Evolutionary conservation across 345 rosid species (phyloP), one percentile per base, ranked within the genome.

Genomic region (Leavenworthia alabamica): DNA sequence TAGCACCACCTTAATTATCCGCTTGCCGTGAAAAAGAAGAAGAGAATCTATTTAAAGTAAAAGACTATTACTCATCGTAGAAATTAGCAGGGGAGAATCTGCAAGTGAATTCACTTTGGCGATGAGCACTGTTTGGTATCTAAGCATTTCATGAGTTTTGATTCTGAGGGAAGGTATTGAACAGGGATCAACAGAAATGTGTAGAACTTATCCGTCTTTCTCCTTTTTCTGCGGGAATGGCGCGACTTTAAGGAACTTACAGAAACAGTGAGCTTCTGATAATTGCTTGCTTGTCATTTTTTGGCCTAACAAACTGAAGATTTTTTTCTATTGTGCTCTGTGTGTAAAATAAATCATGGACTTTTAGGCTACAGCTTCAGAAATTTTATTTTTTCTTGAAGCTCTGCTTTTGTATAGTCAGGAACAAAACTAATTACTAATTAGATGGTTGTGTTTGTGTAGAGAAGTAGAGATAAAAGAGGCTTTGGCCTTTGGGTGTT

Each of bases 171-270:
- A 62, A 55, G 46, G 9, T 62, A 44, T 37, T 29, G 50, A 47
- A n/a, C n/a, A 55, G 0, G 4, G 63, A 47, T 55, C 57, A 62
- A 45, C 56, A 26, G 48, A 36, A 33, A 52, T 13, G 58, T 62
- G 64, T 58, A 62, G 46, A 41, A 48, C 45, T 62, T 59, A 56
- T 55, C 4, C n/a, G n/a, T n/a, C 64, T 52, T 70, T 70, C 74
- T 63, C 74, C 64, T n/a, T n/a, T 62, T 70, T 70, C 74, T 22
- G 59, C 32, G 62, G 69, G 60, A 68, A 62, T 62, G 74, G 64
- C 29, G 64, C 31, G 53, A 39, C 42, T 15, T 15, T 70, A 54
- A 46, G 68, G 68, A 70, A 47, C 74, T 46, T 55, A 70, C 67
- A 60, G 60, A 48, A 16, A 57, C 60, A 69, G 2, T 23, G 51